phyloP scores from a whole-genome alignment of 2,329 filamentous ascomycete genomes.

The Apiospora sp. region DNA sequence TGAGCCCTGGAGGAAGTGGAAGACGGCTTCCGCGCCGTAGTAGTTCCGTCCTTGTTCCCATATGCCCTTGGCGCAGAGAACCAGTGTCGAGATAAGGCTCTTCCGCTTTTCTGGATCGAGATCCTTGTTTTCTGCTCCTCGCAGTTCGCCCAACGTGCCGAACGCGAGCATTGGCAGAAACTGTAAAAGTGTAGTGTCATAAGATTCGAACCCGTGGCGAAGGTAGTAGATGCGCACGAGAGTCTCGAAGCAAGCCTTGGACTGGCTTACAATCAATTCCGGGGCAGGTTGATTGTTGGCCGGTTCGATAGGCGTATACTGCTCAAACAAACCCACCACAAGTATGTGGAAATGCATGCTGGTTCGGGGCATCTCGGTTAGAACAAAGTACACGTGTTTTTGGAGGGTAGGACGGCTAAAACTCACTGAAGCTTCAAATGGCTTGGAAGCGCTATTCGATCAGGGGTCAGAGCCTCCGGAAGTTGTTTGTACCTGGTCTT shows the following conservation, averaged over 20 bases:
- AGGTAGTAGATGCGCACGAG: constrained; percentile 42
- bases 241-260: constrained; percentile 38
- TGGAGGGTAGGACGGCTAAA: too few species aligned
- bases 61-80: constrained; percentile 38
- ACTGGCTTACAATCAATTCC: constrained; percentile 30
- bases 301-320: constrained; percentile 30
- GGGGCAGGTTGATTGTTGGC: constrained; percentile 28
- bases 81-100: constrained; percentile 34
- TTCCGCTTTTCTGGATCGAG: constrained; percentile 27
- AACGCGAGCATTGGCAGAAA: constrained; percentile 35
- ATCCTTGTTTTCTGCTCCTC: constrained; percentile 25
- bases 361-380: neutral
- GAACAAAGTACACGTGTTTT: neutral
- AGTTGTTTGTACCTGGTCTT: constrained; percentile 3
- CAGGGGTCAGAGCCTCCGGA: constrained; percentile 40
- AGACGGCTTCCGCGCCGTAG: constrained; percentile 34
- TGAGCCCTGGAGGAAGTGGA: constrained; percentile 33
- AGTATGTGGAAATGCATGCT: constrained; percentile 49
- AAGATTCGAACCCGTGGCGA: constrained; percentile 41
- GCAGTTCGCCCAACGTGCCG: constrained; percentile 29
- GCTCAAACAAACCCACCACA: constrained; percentile 44
- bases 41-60: constrained; percentile 38
- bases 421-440: constrained; percentile 49
- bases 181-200: constrained; percentile 33
- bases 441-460: constrained; percentile 42